Evolutionary conservation across 305 asterid genomes (phyloP).

Genomic region (Lippia alba): DNA sequence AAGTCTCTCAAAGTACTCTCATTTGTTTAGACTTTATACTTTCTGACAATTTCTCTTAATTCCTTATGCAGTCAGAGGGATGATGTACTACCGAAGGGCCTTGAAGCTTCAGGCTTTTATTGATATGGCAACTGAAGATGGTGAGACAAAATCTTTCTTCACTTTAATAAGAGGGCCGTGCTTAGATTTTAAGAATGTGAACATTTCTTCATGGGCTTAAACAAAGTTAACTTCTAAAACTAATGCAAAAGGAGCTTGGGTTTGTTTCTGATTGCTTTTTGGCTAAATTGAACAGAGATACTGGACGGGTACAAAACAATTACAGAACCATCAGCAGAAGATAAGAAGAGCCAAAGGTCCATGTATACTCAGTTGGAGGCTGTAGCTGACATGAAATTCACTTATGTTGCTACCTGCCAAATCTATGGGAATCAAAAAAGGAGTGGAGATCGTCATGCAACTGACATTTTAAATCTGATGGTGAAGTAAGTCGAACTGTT

Average conservation of each 20-base stretch:
- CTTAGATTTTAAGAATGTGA: conserved; percentile 30
- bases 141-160: conserved; percentile 45
- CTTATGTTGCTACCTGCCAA: conserved; percentile 98
- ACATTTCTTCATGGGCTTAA: neutral
- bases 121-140: conserved; percentile 91
- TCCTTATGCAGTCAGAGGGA: conserved; percentile 87
- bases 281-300: conserved; percentile 61
- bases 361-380: conserved; percentile 91
- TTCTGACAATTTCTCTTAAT: conserved; percentile 27
- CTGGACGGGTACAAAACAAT: conserved; percentile 89
- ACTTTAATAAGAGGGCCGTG: conserved; percentile 30
- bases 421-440: conserved; percentile 97
- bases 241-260: conserved; percentile 14
- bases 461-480: conserved; percentile 97
- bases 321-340: conserved; percentile 77
- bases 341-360: conserved; percentile 92
- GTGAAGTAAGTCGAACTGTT: conserved; percentile 77
- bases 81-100: conserved; percentile 99
- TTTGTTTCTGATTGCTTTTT: conserved; percentile 32
- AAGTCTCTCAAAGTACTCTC: conserved; percentile 8
- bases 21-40: conserved; percentile 22
- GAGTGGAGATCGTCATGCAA: conserved; percentile 97
- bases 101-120: conserved; percentile 99
- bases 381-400: conserved; percentile 98
- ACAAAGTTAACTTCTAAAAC: neutral